Base-by-base conservation (phyloP, 2,329 filamentous ascomycete species). In the Aspergillus aculeatus region DNA sequence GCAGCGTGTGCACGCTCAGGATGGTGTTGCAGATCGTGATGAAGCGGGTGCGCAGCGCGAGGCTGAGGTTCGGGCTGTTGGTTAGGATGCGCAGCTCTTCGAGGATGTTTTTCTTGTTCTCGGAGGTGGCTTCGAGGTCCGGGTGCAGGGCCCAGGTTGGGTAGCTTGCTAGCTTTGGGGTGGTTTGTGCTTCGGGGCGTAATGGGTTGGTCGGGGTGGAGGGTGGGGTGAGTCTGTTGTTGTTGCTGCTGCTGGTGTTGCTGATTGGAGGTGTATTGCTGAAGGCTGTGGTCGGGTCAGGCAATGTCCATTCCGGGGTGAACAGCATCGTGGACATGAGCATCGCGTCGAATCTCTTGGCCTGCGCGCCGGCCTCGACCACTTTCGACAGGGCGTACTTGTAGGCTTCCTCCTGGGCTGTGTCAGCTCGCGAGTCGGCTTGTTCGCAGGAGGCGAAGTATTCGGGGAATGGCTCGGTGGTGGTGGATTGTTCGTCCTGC, bases 381-480 rank as follows among this genome's bases (percentile, higher is more conserved):
- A 67, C 64, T 41, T 64, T 69, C 5, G 59, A 60, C 29, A 73
- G 56, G 3, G 70, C 69, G 14, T 60, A 47, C 6, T 62, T 61
- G 58, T 71, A 72, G 14, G 65, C 65, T 23, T 63, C 57, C n/a
- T 69, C 66, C 5, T 61, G 55, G 6, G 47, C 50, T 14, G 57
- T 53, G 26, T 71, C 60, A 5, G 56, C 47, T 1, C 44, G 21
- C 9, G 57, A 41, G 2, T 48, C 31, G 3, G 54, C 23, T 2
- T 21, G 29, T 24, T 66, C 61, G 48, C 62, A 64, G 9, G 56
- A 57, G 24, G 68, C 63, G 47, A 68, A 57, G 51, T 71, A 73
- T 11, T 68, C 67, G 0, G 71, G 71, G 21, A 73, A 73, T 0
- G 69, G 65, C 44, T 73, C 71, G 1, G 59, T 58, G 1, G 60